These are phyloP conservation scores for Fusarium sp. DNA, from an alignment of 2,329 filamentous ascomycete species.

Conservation along the genomic window DNA sequence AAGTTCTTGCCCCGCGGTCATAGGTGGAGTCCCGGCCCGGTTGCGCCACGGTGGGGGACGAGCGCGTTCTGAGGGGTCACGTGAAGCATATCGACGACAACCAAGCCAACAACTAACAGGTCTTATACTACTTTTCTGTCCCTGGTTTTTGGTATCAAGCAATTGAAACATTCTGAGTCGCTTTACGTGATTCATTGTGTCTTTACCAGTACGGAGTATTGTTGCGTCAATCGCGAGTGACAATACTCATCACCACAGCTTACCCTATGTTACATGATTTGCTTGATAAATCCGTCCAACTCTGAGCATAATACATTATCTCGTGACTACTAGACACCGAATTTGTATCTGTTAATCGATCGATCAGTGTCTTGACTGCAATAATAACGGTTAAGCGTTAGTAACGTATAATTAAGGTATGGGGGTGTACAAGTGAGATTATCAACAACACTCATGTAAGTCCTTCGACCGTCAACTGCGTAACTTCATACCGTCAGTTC, in stretches of 20 bases:
- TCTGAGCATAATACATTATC: no score
- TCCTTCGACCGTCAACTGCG: no score
- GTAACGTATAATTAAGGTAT: no score
- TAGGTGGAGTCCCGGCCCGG: conserved; percentile 46
- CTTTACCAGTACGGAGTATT: neutral
- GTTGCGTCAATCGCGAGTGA: neutral
- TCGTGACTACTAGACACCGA: no score
- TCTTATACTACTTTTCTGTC: neutral
- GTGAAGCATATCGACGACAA: conserved; percentile 14
- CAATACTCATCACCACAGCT: neutral
- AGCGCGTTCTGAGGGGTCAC: conserved; percentile 42
- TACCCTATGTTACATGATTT: neutral
- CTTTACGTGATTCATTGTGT: no score
- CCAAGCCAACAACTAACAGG: neutral
- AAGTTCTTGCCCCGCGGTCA: conserved; percentile 51
- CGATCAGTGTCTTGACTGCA: no score
- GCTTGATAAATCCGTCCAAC: neutral
- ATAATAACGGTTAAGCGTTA: no score
- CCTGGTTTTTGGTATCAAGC: neutral
- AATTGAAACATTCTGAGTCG: neutral
- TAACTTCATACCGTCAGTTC: no score
- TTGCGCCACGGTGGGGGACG: conserved; percentile 50
- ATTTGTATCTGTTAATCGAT: no score
- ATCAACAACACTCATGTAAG: no score
- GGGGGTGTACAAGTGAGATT: no score